phyloP scores from a whole-genome alignment of 139 green algal genomes.

The Micromonas pusilla region DNA sequence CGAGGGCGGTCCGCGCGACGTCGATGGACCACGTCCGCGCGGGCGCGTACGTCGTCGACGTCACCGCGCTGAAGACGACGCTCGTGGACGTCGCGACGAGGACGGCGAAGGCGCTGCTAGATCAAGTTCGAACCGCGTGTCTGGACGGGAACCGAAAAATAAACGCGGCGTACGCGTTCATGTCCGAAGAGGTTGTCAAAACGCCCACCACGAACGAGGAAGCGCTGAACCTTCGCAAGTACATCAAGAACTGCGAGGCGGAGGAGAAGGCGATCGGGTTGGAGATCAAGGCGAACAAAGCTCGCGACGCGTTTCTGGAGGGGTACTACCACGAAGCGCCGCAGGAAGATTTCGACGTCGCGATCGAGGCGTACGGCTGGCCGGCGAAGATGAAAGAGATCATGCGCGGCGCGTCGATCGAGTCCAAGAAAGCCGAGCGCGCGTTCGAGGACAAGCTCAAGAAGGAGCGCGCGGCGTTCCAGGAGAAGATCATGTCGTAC shows the following conservation, averaged over 20 bases:
- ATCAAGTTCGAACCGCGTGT: conserved; percentile 57
- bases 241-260: conserved; percentile 52
- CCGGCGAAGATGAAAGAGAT: conserved; percentile 65
- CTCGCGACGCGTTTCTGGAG: conserved; percentile 39
- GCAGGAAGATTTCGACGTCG: conserved; percentile 54
- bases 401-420: conserved; percentile 49
- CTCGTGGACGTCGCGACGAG: conserved; percentile 67
- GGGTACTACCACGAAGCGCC: conserved; percentile 32
- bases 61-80: conserved; percentile 71
- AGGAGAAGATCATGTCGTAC: conserved; percentile 60
- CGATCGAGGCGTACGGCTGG: conserved; percentile 59
- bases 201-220: conserved; percentile 51
- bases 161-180: conserved; percentile 33
- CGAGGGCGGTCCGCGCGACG: conserved; percentile 46
- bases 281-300: conserved; percentile 36
- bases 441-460: conserved; percentile 53
- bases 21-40: conserved; percentile 68
- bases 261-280: conserved; percentile 35
- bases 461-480: conserved; percentile 70
- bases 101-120: conserved; percentile 66
- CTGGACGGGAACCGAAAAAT: conserved; percentile 16
- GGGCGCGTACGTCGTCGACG: conserved; percentile 80
- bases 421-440: conserved; percentile 56
- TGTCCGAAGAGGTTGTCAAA: conserved; percentile 32
- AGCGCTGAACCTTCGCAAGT: conserved; percentile 57